Percentiles rank a stretch among this genome's conserved stretches.
phyloP scores from a whole-genome alignment of 2,329 filamentous ascomycete genomes.

The Cladophialophora bantiana region DNA sequence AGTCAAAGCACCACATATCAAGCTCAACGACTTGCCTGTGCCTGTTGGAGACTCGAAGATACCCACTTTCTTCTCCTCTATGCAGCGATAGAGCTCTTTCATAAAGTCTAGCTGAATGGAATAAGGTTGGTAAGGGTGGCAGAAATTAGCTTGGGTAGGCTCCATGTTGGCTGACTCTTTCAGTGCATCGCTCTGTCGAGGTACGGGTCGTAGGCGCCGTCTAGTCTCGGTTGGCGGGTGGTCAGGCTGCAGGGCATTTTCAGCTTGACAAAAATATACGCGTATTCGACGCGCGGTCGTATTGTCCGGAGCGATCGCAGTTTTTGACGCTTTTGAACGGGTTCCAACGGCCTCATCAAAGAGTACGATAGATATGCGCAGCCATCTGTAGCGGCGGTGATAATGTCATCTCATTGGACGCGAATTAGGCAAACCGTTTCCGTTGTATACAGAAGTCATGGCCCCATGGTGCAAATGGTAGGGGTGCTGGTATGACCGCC shows the following conservation, averaged over 20 bases:
- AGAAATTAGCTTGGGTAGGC: slow-evolving; percentile 64
- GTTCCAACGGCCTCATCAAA: neutral
- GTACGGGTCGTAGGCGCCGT: neutral
- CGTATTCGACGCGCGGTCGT: neutral
- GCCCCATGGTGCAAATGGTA: neutral
- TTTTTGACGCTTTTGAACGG: neutral
- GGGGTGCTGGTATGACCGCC: neutral
- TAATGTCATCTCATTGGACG: neutral
- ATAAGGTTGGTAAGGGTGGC: slow-evolving; percentile 88
- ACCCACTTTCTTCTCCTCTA: slow-evolving; percentile 80
- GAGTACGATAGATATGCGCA: neutral
- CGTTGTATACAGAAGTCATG: neutral
- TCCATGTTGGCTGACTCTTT: slow-evolving; percentile 43
- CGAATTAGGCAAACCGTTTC: neutral
- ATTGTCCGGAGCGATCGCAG: no score
- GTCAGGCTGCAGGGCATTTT: neutral
- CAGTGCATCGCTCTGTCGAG: neutral
- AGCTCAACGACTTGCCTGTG: slow-evolving; percentile 87
- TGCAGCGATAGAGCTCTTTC: slow-evolving; percentile 78
- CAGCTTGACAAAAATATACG: neutral
- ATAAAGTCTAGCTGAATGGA: slow-evolving; percentile 89
- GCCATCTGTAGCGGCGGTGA: neutral
- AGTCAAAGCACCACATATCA: slow-evolving; percentile 87
- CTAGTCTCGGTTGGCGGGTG: neutral
- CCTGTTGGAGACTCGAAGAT: slow-evolving; percentile 95